These are phyloP conservation scores for Solanum peruvianum DNA, from an alignment of 257 asterid genomes.

Conservation along the genomic window DNA sequence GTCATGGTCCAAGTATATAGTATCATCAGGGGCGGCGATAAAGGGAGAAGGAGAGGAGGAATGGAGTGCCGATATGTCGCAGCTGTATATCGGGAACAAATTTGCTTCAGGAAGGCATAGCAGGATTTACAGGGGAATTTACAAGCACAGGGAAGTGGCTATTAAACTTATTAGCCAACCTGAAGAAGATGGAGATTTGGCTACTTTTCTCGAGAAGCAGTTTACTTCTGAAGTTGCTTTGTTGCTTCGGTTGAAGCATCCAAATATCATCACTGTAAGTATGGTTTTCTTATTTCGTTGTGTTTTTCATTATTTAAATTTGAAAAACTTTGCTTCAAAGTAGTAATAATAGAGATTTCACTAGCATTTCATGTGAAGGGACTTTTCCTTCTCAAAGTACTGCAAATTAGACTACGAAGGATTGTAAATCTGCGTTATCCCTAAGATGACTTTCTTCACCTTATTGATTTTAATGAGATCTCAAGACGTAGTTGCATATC, in stretches of 20 bases:
- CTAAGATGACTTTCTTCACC: not conserved
- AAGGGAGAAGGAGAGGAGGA: slow-evolving; percentile 66
- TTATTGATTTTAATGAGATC: not conserved
- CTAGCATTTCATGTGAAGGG: not conserved
- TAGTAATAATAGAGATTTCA: not conserved
- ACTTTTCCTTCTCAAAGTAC: not conserved
- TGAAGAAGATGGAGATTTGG: slow-evolving; percentile 88
- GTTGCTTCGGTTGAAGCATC: slow-evolving; percentile 71
- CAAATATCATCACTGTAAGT: slow-evolving; percentile 85
- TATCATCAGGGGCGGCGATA: slow-evolving; percentile 74
- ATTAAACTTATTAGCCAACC: slow-evolving; percentile 95
- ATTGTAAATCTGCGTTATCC: not conserved
- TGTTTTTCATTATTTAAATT: not conserved
- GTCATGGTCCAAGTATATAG: slow-evolving; percentile 92
- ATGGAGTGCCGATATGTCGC: slow-evolving; percentile 99
- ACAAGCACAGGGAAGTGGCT: slow-evolving; percentile 81
- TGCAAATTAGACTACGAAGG: not conserved
- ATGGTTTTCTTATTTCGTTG: not conserved
- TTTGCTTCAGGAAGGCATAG: slow-evolving; percentile 95
- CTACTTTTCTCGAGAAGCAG: slow-evolving; percentile 81
- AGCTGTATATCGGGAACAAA: slow-evolving; percentile 78
- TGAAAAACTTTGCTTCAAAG: not conserved
- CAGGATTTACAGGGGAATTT: slow-evolving; percentile 84
- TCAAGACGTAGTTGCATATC: not conserved
- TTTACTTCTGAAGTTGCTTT: slow-evolving; percentile 82